Evolutionary conservation across 2,329 filamentous ascomycete genomes (phyloP).

Genomic region (Sphaerulina populicola): DNA sequence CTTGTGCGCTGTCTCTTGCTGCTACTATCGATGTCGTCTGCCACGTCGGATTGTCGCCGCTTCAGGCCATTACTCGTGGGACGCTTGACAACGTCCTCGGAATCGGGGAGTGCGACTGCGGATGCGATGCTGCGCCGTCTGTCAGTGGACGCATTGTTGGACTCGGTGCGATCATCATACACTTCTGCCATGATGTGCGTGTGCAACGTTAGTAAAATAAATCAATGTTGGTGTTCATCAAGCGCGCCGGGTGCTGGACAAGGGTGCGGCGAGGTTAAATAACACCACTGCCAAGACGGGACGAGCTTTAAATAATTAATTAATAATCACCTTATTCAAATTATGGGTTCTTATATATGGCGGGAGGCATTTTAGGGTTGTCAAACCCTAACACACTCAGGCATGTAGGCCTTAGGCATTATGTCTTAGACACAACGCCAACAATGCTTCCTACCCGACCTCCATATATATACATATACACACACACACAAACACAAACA

Average conservation of each 20-base stretch:
- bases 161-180: background rate
- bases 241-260: background rate
- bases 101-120: slow-evolving; percentile 13
- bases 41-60: slow-evolving; percentile 22
- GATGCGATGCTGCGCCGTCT: slow-evolving; percentile 10
- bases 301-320: background rate
- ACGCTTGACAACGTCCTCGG: slow-evolving; percentile 13
- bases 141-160: background rate
- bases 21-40: slow-evolving; percentile 19
- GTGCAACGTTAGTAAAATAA: background rate
- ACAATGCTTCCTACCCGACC: too few relatives aligned
- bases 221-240: background rate
- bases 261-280: background rate
- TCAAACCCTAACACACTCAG: too few relatives aligned
- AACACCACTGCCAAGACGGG: background rate
- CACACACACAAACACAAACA: too few relatives aligned
- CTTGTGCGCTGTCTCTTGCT: slow-evolving; percentile 27
- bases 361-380: too few relatives aligned
- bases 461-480: too few relatives aligned
- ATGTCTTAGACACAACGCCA: too few relatives aligned
- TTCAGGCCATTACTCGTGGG: slow-evolving; percentile 21
- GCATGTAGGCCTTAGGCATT: too few relatives aligned
- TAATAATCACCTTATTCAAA: too few relatives aligned
- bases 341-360: too few relatives aligned
- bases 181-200: slow-evolving; percentile 1